These are phyloP conservation scores for Xylariaceae sp. DNA, from an alignment of 2,329 filamentous ascomycete species.

Conservation along the genomic window DNA sequence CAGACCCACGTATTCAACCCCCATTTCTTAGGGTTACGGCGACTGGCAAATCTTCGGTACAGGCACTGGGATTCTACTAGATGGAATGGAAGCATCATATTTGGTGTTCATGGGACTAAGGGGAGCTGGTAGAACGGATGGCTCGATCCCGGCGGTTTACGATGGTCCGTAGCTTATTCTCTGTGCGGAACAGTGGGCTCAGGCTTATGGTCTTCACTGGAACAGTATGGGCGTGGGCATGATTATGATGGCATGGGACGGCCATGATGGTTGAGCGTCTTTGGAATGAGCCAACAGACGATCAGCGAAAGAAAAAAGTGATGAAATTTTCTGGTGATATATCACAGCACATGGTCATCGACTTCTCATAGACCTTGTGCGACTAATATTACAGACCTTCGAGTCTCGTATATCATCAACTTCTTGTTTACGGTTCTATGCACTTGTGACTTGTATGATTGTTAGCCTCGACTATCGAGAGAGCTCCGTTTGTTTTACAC, in stretches of 20 bases:
- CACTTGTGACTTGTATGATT: no score
- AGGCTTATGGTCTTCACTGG: background rate
- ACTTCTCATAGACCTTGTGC: conserved; percentile 14
- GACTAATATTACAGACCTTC: conserved; percentile 22
- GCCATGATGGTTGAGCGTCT: conserved; percentile 6
- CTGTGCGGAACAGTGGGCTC: background rate
- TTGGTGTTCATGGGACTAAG: conserved; percentile 16
- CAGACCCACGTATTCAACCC: conserved; percentile 1
- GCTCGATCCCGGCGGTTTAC: background rate
- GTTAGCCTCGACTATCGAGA: no score
- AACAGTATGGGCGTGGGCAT: background rate
- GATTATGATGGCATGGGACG: conserved; percentile 4
- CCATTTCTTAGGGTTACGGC: conserved; percentile 9
- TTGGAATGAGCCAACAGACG: background rate
- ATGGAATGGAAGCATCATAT: conserved; percentile 18
- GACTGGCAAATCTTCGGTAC: conserved; percentile 13
- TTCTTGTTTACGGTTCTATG: no score
- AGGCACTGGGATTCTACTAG: conserved; percentile 16
- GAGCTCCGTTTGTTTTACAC: no score
- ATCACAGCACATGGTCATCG: conserved; percentile 15
- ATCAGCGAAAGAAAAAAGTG: conserved; percentile 10
- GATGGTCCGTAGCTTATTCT: no score
- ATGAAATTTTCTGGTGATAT: conserved; percentile 23
- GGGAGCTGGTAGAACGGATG: conserved; percentile 10
- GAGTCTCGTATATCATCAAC: conserved; percentile 23